phyloP scores from a whole-genome alignment of 352 stramenopile species.

The Phytophthora rubi region DNA sequence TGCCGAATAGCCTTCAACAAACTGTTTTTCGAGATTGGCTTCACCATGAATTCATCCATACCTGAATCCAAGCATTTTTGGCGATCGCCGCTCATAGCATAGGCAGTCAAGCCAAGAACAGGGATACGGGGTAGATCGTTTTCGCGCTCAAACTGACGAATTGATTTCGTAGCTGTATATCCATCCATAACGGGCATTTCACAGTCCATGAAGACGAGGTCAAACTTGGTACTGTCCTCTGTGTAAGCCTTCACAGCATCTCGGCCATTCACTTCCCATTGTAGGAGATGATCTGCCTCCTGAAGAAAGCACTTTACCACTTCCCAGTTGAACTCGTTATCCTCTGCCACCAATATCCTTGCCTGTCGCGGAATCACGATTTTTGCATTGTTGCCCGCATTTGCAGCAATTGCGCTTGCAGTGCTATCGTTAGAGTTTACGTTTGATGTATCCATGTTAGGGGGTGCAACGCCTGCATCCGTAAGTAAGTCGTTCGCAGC shows the following conservation, averaged over 20 bases:
- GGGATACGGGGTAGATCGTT: constrained; percentile 68
- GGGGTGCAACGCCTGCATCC: constrained; percentile 16
- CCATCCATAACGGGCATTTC: constrained; percentile 87
- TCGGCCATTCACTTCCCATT: constrained; percentile 77
- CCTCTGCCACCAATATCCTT: constrained; percentile 74
- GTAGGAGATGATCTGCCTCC: constrained; percentile 69
- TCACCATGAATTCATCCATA: constrained; percentile 86
- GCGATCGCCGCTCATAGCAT: constrained; percentile 79
- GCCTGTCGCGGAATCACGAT: constrained; percentile 56
- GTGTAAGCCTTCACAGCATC: constrained; percentile 73
- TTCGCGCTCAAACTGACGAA: constrained; percentile 72
- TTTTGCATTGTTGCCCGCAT: constrained; percentile 40
- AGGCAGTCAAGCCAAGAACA: constrained; percentile 69
- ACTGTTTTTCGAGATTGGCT: constrained; percentile 74
- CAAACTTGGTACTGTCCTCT: constrained; percentile 53
- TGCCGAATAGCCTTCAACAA: constrained; percentile 69
- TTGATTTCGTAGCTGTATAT: constrained; percentile 67
- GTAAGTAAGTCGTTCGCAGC: constrained; percentile 61
- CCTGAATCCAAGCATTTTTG: constrained; percentile 71
- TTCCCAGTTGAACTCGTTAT: constrained; percentile 86
- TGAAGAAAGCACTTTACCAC: constrained; percentile 81
- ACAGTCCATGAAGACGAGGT: constrained; percentile 84
- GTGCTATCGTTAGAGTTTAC: constrained; percentile 58
- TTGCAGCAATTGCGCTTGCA: constrained; percentile 35
- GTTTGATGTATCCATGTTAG: constrained; percentile 32